phyloP scores from a whole-genome alignment of 768 basidiomycete genomes.

The Mycena rebaudengoi region DNA sequence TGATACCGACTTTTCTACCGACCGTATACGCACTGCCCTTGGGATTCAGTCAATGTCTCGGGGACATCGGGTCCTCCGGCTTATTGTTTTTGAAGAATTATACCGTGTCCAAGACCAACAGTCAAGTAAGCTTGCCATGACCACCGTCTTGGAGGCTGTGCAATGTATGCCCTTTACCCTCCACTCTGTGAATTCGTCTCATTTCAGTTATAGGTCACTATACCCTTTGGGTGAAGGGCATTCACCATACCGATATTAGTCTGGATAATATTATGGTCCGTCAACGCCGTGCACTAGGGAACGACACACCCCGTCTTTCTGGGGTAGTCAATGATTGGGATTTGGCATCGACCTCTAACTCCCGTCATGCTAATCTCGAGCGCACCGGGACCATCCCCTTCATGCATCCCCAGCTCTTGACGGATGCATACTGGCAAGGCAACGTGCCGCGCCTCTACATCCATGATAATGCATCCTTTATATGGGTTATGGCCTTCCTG shows the following conservation, averaged over 20 bases:
- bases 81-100: neutral
- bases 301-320: neutral
- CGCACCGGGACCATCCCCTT: constrained; percentile 40
- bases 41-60: neutral
- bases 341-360: constrained; percentile 24
- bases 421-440: constrained; percentile 17
- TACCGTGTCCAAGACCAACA: neutral
- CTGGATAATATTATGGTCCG: constrained; percentile 39
- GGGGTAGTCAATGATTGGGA: constrained; percentile 43
- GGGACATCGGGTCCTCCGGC: neutral
- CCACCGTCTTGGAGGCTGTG: neutral
- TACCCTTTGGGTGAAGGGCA: constrained; percentile 32
- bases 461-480: constrained; percentile 44
- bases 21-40: neutral
- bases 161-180: constrained; percentile 11
- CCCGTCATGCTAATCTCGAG: neutral
- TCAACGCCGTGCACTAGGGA: constrained; percentile 12
- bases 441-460: constrained; percentile 32
- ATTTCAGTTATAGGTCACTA: constrained; percentile 30
- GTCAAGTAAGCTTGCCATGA: neutral
- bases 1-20: neutral
- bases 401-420: constrained; percentile 41
- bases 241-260: constrained; percentile 43
- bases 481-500: constrained; percentile 33
- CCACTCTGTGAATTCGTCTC: neutral